phyloP scores from a whole-genome alignment of 805 yeast genomes.

The Wickerhamiella qilinensis region DNA sequence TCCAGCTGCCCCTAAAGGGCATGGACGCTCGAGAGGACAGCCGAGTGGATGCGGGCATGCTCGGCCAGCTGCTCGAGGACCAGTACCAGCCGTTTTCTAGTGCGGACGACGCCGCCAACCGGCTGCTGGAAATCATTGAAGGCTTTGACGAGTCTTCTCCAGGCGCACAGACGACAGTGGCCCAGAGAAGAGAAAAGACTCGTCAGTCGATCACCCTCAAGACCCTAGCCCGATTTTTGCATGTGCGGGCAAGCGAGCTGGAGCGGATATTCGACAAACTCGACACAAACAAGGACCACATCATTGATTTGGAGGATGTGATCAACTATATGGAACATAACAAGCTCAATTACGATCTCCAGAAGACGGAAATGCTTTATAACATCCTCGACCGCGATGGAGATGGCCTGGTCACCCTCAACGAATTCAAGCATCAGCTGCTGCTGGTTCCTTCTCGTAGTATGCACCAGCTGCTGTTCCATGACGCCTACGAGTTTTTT shows the following conservation, averaged over 20 bases:
- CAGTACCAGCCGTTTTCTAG: not conserved
- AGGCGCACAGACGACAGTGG: not conserved
- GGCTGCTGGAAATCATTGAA: not conserved
- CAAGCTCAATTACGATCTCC: conserved; percentile 35
- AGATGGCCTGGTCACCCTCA: conserved; percentile 59
- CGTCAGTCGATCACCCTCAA: not conserved
- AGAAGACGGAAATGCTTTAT: conserved; percentile 41
- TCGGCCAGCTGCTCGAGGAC: conserved; percentile 1
- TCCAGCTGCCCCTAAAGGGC: not conserved
- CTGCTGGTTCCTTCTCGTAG: conserved; percentile 57
- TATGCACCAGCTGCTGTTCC: conserved; percentile 30
- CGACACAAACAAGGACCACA: conserved; percentile 13
- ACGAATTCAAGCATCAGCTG: conserved; percentile 73
- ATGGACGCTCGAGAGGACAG: not conserved
- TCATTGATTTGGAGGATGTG: conserved; percentile 19
- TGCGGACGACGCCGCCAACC: conserved; percentile 1
- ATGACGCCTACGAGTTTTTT: conserved; percentile 68
- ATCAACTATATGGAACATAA: conserved; percentile 43
- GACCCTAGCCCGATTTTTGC: conserved; percentile 12
- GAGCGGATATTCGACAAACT: conserved; percentile 13
- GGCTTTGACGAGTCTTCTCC: not conserved
- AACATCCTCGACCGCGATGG: conserved; percentile 35
- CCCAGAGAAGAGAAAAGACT: not conserved
- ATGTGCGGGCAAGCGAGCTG: conserved; percentile 14
- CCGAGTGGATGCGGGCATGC: not conserved